Base-by-base conservation (phyloP, 768 basidiomycete species). In the Mycena crocata region DNA sequence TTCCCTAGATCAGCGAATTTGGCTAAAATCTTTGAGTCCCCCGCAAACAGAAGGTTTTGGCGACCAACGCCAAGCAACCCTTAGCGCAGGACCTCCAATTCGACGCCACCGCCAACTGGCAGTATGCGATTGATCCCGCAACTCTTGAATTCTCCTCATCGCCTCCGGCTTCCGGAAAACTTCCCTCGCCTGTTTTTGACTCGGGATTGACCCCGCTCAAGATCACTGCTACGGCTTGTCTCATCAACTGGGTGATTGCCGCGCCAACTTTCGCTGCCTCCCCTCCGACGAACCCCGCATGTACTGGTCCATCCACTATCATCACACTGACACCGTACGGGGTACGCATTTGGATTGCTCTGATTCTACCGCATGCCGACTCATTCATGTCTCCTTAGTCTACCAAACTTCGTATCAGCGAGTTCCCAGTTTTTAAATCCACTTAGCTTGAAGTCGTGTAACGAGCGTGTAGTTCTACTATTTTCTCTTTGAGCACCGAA, bases 61-160 rank as follows among this genome's bases (percentile, higher is more conserved):
- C 77, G 2, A 76, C 72, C 51, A 85, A 86, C 70, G 73, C 81
- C 8, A 76, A 82, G 58, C 78, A 86, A 69, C 79, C 81, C 12
- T 74, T 81, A 28, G 86, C 86, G 0, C 79, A 80, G 21, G 87
- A 88, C 65, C 78, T 86, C 34, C 74, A 87, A 71, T 86, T 85
- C 67, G 83, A 85, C 57, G 81, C 86, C 9, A 82, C 82, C 5
- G 78, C 72, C 2, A 68, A 77, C 12, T 88, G 86, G 87, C 83
- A 86, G 69, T 86, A 84, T 69, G 86, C 87, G 19, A 86, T 87
- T 64, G 86, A 89, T 71, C 84, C 84, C 0, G 70, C 60, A 24
- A 66, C 69, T 1, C 72, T 80, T 24, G 39, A 59, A 26, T 79
- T 80, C 72, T 62, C 68, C 24, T 62, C 64, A 24, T 55, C 72